These are phyloP conservation scores for Xylaria sp. DNA, from an alignment of 2,329 filamentous ascomycete species.

Conservation along the genomic window DNA sequence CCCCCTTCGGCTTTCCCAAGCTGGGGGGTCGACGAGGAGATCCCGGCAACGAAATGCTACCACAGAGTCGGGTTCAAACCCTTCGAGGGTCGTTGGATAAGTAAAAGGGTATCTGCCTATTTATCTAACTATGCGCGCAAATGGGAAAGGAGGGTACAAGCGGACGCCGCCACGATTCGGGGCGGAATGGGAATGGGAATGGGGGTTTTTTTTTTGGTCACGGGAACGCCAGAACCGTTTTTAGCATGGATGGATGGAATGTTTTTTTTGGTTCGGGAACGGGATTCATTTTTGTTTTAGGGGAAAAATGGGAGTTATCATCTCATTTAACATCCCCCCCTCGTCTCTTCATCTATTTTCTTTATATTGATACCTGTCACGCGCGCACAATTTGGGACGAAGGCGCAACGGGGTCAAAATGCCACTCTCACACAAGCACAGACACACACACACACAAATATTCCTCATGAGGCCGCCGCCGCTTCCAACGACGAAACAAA, in stretches of 20 bases:
- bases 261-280: not conserved
- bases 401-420: too few species aligned
- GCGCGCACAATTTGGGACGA: not conserved
- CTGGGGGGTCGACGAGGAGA: not conserved
- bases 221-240: not conserved
- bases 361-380: not conserved
- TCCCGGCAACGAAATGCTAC: not conserved
- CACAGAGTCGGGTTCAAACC: not conserved
- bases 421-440: too few species aligned
- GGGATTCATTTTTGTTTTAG: not conserved
- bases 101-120: not conserved
- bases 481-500: too few species aligned
- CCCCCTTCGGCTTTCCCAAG: not conserved
- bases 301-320: not conserved
- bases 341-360: not conserved
- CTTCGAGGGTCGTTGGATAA: not conserved
- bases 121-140: not conserved
- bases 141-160: not conserved
- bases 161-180: not conserved
- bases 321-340: not conserved
- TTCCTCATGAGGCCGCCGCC: too few species aligned
- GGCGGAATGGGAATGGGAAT: not conserved
- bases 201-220: too few species aligned
- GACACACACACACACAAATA: too few species aligned
- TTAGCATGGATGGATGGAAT: not conserved